Conservation (phyloP, 1,284 basidiomycete species). For the Ceratobasidium theobromae region DNA sequence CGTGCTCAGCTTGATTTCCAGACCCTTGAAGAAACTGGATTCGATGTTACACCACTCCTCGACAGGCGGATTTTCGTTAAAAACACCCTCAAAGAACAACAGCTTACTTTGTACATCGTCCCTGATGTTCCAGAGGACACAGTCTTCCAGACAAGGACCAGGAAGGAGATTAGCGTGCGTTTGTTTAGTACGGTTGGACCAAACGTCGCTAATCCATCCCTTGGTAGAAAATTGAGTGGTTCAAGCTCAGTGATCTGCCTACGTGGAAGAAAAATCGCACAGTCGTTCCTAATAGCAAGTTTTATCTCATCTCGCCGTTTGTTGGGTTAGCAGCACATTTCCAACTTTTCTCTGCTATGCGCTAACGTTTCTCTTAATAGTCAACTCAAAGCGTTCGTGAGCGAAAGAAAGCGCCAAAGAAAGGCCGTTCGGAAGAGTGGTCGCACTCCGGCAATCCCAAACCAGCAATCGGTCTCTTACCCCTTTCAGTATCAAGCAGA, state of each 20-base stretch:
- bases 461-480: slow-evolving; percentile 2
- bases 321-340: slow-evolving; percentile 65
- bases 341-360: slow-evolving; percentile 26
- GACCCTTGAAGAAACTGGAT: slow-evolving; percentile 92
- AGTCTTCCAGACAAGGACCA: slow-evolving; percentile 87
- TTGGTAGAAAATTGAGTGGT: slow-evolving; percentile 98
- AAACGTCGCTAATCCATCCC: slow-evolving; percentile 3
- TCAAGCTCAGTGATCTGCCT: slow-evolving; percentile 84
- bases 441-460: slow-evolving; percentile 1
- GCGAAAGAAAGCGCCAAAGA: slow-evolving; percentile 41
- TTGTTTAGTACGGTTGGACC: background rate
- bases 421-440: slow-evolving; percentile 33
- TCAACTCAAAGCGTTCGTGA: slow-evolving; percentile 65
- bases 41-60: slow-evolving; percentile 74
- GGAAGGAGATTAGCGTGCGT: slow-evolving; percentile 97
- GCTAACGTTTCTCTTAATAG: slow-evolving; percentile 44
- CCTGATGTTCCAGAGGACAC: slow-evolving; percentile 88
- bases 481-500: slow-evolving; percentile 5
- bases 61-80: slow-evolving; percentile 75
- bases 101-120: slow-evolving; percentile 92
- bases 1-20: slow-evolving; percentile 7
- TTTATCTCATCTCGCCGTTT: slow-evolving; percentile 96
- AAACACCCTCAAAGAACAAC: slow-evolving; percentile 82
- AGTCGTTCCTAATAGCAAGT: slow-evolving; percentile 61
- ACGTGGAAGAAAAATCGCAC: slow-evolving; percentile 78